Percentiles rank a stretch among this genome's conserved stretches.
Conservation (phyloP, 768 basidiomycete species). For the Fomitopsis pulvina region DNA sequence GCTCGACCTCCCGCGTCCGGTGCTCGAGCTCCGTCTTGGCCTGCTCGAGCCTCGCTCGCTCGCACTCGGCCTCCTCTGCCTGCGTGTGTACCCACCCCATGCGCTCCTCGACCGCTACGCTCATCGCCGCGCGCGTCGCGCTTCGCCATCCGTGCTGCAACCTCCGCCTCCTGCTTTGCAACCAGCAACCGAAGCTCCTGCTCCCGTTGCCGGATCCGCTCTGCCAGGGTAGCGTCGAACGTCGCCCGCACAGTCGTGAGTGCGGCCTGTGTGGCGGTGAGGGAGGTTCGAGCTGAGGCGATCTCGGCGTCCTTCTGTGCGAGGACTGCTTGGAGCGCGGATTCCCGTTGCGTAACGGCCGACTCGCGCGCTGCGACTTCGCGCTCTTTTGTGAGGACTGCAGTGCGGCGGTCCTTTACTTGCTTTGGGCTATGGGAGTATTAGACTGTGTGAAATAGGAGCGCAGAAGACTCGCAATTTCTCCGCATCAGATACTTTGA, state of each 20-base stretch:
- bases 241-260: conserved; percentile 36
- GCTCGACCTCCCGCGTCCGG: conserved; percentile 38
- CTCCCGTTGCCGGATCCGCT: conserved; percentile 48
- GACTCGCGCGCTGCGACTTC: conserved; percentile 54
- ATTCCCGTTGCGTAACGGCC: conserved; percentile 48
- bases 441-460: not conserved
- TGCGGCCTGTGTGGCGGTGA: not conserved
- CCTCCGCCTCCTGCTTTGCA: conserved; percentile 63
- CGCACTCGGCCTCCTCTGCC: conserved; percentile 47
- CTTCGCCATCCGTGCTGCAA: conserved; percentile 53
- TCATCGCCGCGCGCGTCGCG: conserved; percentile 38
- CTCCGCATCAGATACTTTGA: conserved; percentile 69
- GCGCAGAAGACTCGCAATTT: conserved; percentile 51
- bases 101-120: conserved; percentile 28
- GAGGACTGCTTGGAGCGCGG: conserved; percentile 39
- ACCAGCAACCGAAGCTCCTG: conserved; percentile 63
- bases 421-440: conserved; percentile 48
- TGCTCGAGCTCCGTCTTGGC: conserved; percentile 45
- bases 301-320: conserved; percentile 59
- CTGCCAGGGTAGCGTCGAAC: conserved; percentile 33
- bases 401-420: conserved; percentile 58
- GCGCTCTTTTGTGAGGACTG: conserved; percentile 52
- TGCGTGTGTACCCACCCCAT: conserved; percentile 42
- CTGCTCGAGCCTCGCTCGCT: conserved; percentile 43
- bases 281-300: conserved; percentile 23